A percentile compares a stretch with the other conserved stretches of the same genome.
Evolutionary conservation across 768 basidiomycete species (phyloP).

Genomic region (Crassisporium funariophilum): DNA sequence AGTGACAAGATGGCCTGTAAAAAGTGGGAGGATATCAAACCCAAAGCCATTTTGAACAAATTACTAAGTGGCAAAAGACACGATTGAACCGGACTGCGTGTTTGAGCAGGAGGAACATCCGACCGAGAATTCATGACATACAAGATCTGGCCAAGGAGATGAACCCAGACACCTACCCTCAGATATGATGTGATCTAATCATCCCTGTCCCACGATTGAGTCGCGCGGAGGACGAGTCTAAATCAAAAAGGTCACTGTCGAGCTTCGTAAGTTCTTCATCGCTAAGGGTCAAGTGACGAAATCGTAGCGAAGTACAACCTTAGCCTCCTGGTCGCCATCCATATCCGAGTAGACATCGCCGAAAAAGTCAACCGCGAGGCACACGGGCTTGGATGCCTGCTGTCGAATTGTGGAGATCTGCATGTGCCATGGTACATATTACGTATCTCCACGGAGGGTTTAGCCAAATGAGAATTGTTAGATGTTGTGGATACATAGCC

Average conservation of each 20-base stretch:
- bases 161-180: constrained; percentile 29
- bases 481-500: too few relatives aligned
- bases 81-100: constrained; percentile 48
- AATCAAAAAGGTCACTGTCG: too few relatives aligned
- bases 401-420: too few relatives aligned
- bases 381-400: neutral
- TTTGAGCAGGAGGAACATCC: constrained; percentile 34
- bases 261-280: too few relatives aligned
- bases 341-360: neutral
- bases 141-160: constrained; percentile 36
- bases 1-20: constrained; percentile 13
- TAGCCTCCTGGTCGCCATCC: neutral
- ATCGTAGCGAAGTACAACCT: neutral
- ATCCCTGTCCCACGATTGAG: constrained; percentile 45
- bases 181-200: constrained; percentile 33
- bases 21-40: constrained; percentile 22
- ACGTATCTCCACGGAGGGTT: too few relatives aligned
- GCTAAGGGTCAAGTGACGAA: too few relatives aligned
- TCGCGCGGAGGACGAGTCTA: constrained; percentile 28
- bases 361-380: neutral
- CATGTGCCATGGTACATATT: too few relatives aligned
- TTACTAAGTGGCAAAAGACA: constrained; percentile 33
- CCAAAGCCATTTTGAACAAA: constrained; percentile 38
- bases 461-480: too few relatives aligned
- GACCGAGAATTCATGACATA: constrained; percentile 44